Evolutionary conservation across 2,329 filamentous ascomycete species (phyloP), one percentile per base, ranked within the genome.

Genomic region (Fusarium coicis): DNA sequence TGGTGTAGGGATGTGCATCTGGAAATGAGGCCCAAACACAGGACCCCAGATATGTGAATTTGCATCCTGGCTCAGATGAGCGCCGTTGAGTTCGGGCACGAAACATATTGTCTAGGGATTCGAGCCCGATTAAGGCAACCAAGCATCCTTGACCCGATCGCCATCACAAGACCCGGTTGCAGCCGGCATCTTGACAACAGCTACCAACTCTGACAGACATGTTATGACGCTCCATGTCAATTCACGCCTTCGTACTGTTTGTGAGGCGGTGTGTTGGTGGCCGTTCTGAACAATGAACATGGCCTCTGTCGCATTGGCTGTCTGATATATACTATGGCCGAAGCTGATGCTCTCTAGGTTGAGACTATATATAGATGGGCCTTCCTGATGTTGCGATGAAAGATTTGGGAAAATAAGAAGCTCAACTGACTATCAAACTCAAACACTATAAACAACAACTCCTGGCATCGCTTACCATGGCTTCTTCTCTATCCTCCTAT

Each of bases 91-190:
- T 53, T 72, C 49, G 54, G 65, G 64, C 60, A 63, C 44, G 36
- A 49, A 63, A 40, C 53, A 30, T 30, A 47, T 28, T 39, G 44
- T 34, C 18, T 52, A 30, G 19, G 44, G 63, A 44, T 62, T 55
- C 32, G 52, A 61, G 68, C 70, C 74, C 52, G 59, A 74, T 58
- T 30, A 63, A 73, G 71, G 66, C 66, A 76, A 72, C 66, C 66
- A 50, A 42, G 30, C 47, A 68, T 73, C 71, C 71, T 63, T 71
- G 68, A 49, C 28, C 55, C 47, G 44, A 62, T 72, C 54, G 62
- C 54, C 71, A 72, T 74, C 71, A 73, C 75, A 66, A 73, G 68
- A 66, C 64, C 73, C 61, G 60, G 52, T 54, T 72, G 64, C 71
- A 68, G 66, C 63, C 60, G 68, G 70, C 55, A 62, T 50, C 61